Conservation (phyloP, 345 rosid genomes). For the Eucalyptus lansdowneana region DNA sequence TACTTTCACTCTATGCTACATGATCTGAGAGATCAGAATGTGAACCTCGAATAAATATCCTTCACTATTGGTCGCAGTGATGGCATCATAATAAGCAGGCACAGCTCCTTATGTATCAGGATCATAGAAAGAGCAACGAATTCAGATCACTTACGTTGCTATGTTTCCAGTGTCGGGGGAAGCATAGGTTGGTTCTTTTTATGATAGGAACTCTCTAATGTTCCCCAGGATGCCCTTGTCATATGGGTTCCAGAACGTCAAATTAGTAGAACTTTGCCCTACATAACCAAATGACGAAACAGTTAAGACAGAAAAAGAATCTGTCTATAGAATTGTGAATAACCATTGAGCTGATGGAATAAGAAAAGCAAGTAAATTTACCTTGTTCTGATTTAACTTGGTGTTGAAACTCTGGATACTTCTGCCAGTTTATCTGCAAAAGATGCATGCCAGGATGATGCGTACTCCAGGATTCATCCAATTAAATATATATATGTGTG, state of each 20-base stretch:
- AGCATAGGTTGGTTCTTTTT: background rate
- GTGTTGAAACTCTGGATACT: conserved; percentile 45
- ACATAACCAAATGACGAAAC: background rate
- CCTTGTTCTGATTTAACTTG: conserved; percentile 19
- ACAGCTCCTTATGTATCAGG: background rate
- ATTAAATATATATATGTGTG: no score
- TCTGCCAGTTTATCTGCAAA: conserved; percentile 50
- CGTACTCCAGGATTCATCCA: background rate
- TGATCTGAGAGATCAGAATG: background rate
- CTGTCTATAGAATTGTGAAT: background rate
- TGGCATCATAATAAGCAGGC: background rate
- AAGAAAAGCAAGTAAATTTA: background rate
- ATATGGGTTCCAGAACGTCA: conserved; percentile 32
- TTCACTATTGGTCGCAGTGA: background rate
- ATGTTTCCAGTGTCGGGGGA: background rate
- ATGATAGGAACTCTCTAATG: conserved; percentile 15
- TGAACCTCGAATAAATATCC: background rate
- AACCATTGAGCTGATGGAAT: background rate
- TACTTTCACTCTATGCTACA: background rate
- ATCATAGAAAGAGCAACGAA: background rate
- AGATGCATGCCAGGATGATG: background rate
- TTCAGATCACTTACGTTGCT: background rate
- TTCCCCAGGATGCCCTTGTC: conserved; percentile 37
- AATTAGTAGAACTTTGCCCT: conserved; percentile 7
- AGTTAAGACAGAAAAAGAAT: background rate